Conservation (phyloP, 345 rosid genomes). For the Camelina laxa region DNA sequence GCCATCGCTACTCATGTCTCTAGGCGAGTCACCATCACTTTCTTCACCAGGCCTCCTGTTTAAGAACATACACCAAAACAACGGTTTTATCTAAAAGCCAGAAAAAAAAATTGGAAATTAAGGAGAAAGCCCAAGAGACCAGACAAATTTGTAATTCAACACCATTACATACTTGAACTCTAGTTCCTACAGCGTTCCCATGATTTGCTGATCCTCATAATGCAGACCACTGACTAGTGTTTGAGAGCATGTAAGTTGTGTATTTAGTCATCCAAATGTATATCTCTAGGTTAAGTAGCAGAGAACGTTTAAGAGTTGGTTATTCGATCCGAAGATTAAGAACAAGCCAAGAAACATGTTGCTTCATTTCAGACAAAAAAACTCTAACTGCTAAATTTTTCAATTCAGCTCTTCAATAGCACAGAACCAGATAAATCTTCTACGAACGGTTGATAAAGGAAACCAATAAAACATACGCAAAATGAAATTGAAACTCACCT, state of each 20-base stretch:
- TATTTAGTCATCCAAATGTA: not conserved
- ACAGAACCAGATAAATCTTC: not conserved
- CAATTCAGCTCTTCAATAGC: not conserved
- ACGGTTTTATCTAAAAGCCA: not conserved
- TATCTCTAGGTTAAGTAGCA: not conserved
- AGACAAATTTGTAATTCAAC: not conserved
- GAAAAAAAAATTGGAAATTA: not conserved
- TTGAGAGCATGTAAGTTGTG: not conserved
- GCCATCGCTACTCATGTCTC: conserved; percentile 61
- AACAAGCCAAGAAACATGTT: not conserved
- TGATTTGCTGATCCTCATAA: not conserved
- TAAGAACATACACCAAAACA: conserved; percentile 14
- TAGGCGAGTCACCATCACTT: conserved; percentile 61
- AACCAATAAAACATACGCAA: not conserved
- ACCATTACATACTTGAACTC: not conserved
- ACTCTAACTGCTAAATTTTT: conserved; percentile 12
- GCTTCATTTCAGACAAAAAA: not conserved
- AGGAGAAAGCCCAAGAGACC: not conserved
- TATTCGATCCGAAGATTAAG: not conserved
- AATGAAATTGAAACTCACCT: conserved; percentile 35
- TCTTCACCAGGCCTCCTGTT: conserved; percentile 53
- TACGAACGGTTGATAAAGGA: not conserved
- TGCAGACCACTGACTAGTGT: not conserved
- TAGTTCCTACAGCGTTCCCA: not conserved
- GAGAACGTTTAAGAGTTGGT: not conserved